phyloP scores from a whole-genome alignment of 2,329 filamentous ascomycete species.

The Apiospora phragmitis region DNA sequence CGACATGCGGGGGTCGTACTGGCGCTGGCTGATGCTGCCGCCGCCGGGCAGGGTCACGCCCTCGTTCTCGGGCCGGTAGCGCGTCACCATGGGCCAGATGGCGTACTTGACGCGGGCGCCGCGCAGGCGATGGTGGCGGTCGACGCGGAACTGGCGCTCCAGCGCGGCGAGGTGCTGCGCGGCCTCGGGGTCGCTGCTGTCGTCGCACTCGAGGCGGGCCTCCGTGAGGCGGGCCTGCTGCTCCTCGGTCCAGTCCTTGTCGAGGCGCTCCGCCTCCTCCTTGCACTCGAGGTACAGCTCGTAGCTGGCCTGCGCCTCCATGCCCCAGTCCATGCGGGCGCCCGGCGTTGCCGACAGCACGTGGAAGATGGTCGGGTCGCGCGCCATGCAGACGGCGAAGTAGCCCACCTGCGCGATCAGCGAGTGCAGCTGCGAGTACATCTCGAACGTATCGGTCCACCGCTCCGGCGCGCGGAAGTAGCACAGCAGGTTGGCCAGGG shows the following conservation, averaged over 20 bases:
- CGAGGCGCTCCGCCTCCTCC: constrained; percentile 18
- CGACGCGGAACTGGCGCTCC: constrained; percentile 13
- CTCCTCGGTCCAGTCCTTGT: constrained; percentile 18
- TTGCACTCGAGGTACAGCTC: constrained; percentile 24
- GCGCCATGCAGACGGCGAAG: constrained; percentile 29
- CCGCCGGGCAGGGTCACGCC: background rate
- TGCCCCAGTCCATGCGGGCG: constrained; percentile 27
- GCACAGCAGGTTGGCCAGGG: constrained; percentile 35
- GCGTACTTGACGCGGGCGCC: constrained; percentile 34
- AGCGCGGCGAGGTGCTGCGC: constrained; percentile 11
- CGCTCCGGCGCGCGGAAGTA: constrained; percentile 5
- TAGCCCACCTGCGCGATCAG: constrained; percentile 29
- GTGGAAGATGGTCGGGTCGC: constrained; percentile 31
- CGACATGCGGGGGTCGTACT: background rate
- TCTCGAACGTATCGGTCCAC: constrained; percentile 12
- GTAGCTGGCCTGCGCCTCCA: constrained; percentile 26
- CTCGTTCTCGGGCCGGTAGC: constrained; percentile 25
- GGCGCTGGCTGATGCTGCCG: constrained; percentile 14
- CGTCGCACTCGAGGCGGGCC: constrained; percentile 3
- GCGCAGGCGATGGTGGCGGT: constrained; percentile 26
- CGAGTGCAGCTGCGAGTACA: constrained; percentile 28
- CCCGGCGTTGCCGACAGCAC: constrained; percentile 30
- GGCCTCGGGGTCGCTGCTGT: background rate
- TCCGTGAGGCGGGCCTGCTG: background rate
- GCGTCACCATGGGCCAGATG: constrained; percentile 32